These are phyloP conservation scores for Acer saccharum DNA, from an alignment of 345 rosid species.

Conservation along the genomic window DNA sequence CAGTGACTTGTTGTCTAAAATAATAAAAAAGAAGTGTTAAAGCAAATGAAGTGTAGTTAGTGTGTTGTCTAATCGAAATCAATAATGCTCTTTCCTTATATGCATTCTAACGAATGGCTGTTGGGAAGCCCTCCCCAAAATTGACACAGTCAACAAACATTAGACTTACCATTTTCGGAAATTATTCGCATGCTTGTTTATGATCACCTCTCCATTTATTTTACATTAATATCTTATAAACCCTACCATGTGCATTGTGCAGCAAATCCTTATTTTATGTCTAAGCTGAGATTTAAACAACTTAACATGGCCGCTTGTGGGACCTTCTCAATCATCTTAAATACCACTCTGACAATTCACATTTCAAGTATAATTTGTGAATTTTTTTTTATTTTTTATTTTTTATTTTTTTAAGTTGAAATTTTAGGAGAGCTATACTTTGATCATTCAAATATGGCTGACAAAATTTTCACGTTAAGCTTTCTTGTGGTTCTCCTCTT, in stretches of 20 bases:
- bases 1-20: constrained; percentile 2
- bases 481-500: constrained; percentile 27
- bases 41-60: constrained; percentile 22
- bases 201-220: not conserved
- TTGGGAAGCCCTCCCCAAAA: constrained; percentile 17
- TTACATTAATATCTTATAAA: constrained; percentile 15
- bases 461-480: constrained; percentile 10
- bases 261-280: constrained; percentile 25
- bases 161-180: constrained; percentile 34
- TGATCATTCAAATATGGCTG: constrained; percentile 22
- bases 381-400: too few species aligned
- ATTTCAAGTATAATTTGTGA: too few species aligned
- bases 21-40: constrained; percentile 10
- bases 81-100: constrained; percentile 23
- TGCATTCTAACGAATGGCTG: constrained; percentile 26
- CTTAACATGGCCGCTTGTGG: constrained; percentile 18
- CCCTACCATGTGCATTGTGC: constrained; percentile 26
- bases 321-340: constrained; percentile 29
- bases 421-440: not conserved
- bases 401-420: not conserved
- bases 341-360: constrained; percentile 12
- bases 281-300: not conserved
- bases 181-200: constrained; percentile 33
- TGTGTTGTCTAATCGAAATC: constrained; percentile 45
- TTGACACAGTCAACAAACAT: constrained; percentile 1